Evolutionary conservation across 2,329 filamentous ascomycete genomes (phyloP).

Genomic region (Penicillium sp.): DNA sequence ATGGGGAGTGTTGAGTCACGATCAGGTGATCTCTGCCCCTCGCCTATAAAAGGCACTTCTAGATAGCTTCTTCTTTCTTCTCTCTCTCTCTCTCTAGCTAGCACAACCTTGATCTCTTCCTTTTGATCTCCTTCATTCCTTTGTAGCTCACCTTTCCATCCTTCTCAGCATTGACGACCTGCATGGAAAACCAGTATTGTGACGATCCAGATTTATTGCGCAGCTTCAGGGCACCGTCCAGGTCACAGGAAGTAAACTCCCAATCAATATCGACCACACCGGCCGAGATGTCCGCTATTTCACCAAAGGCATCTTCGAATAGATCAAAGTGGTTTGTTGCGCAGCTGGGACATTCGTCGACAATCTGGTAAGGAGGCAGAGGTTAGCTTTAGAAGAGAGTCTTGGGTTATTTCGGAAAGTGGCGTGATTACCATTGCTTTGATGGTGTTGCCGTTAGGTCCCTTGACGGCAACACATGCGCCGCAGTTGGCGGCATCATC

Average conservation of each 20-base stretch:
- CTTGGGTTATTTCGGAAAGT: not conserved
- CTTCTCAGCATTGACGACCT: slow-evolving; percentile 67
- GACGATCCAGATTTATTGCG: slow-evolving; percentile 53
- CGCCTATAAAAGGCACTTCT: too few relatives aligned
- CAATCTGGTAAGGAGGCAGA: slow-evolving; percentile 42
- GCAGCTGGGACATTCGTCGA: slow-evolving; percentile 60
- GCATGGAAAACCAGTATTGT: slow-evolving; percentile 59
- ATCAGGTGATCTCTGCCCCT: too few relatives aligned
- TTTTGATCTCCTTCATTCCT: too few relatives aligned
- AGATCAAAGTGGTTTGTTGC: slow-evolving; percentile 56
- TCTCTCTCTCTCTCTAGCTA: too few relatives aligned
- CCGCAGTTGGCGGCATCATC: slow-evolving; percentile 56
- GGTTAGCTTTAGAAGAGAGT: not conserved
- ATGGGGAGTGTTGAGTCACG: too few relatives aligned
- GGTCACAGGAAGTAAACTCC: slow-evolving; percentile 53
- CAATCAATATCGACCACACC: slow-evolving; percentile 54
- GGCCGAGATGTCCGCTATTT: slow-evolving; percentile 41
- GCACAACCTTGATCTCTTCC: too few relatives aligned
- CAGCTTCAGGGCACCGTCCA: slow-evolving; percentile 50
- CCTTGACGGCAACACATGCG: slow-evolving; percentile 58
- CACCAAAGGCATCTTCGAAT: slow-evolving; percentile 51
- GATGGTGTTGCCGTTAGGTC: slow-evolving; percentile 53
- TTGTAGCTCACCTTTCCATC: too few relatives aligned
- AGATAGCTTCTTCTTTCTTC: too few relatives aligned
- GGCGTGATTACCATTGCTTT: slow-evolving; percentile 60